Evolutionary conservation across 257 asterid genomes (phyloP).

Genomic region (Knoxia roxburghii): DNA sequence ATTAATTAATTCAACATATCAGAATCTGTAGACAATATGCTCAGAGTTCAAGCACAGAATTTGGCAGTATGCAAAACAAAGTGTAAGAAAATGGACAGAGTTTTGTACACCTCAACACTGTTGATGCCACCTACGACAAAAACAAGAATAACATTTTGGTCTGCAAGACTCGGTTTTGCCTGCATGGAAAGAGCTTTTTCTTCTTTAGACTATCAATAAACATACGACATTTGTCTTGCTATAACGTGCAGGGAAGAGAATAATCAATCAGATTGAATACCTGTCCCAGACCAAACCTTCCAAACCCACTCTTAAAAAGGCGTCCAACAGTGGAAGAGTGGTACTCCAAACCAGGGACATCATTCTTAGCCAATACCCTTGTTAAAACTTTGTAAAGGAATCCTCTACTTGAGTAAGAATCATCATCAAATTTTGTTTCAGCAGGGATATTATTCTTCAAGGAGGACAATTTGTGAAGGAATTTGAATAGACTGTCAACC

Average conservation of each 20-base stretch:
- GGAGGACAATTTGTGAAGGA: slow-evolving; percentile 70
- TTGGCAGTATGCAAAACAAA: background rate
- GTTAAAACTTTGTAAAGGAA: slow-evolving; percentile 61
- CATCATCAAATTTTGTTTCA: slow-evolving; percentile 55
- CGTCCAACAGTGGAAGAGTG: slow-evolving; percentile 97
- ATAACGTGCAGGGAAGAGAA: background rate
- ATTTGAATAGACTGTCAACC: slow-evolving; percentile 84
- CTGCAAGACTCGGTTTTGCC: slow-evolving; percentile 90
- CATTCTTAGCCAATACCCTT: slow-evolving; percentile 55
- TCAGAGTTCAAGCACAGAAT: background rate
- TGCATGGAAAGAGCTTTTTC: slow-evolving; percentile 23
- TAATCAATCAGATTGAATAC: slow-evolving; percentile 26
- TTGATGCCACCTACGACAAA: slow-evolving; percentile 91
- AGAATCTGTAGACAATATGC: background rate
- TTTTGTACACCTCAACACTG: slow-evolving; percentile 69
- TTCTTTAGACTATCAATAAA: slow-evolving; percentile 4
- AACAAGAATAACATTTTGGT: slow-evolving; percentile 70
- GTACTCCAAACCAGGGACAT: slow-evolving; percentile 83
- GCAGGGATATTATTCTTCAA: slow-evolving; percentile 43
- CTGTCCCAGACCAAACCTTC: slow-evolving; percentile 98
- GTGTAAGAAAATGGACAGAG: background rate
- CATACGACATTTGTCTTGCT: background rate
- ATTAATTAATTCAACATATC: too few species aligned
- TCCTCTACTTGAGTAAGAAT: slow-evolving; percentile 67
- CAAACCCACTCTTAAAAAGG: slow-evolving; percentile 91